A percentile compares a stretch with the other conserved stretches of the same genome.
Evolutionary conservation across 2,329 filamentous ascomycete genomes (phyloP).

Genomic region (Acrocalymma vagum): DNA sequence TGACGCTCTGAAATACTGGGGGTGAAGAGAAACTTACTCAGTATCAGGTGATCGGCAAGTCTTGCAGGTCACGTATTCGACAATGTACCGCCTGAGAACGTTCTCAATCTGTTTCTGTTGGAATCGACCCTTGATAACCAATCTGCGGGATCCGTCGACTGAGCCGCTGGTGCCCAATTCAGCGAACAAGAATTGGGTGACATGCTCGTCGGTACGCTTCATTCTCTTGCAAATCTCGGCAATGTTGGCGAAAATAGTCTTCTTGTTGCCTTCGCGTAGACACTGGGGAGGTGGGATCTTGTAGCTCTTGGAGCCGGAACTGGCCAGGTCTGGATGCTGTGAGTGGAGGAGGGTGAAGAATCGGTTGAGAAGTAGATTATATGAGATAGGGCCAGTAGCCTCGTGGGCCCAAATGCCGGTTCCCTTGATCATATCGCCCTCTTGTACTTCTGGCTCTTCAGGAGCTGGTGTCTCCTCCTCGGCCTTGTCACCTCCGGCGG

Average conservation of each 20-base stretch:
- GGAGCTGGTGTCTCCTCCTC: conserved; percentile 61
- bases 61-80: conserved; percentile 99
- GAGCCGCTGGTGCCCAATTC: conserved; percentile 97
- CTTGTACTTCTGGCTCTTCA: conserved; percentile 63
- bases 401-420: conserved; percentile 92
- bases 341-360: conserved; percentile 96
- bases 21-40: conserved; percentile 25
- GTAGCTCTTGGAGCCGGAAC: conserved; percentile 90
- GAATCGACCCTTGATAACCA: conserved; percentile 99
- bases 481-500: conserved; percentile 62
- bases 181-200: conserved; percentile 96
- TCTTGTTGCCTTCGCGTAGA: conserved; percentile 98
- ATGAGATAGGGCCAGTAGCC: conserved; percentile 78
- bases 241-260: conserved; percentile 98
- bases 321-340: conserved; percentile 95
- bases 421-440: conserved; percentile 83
- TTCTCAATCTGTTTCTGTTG: conserved; percentile 99
- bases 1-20: no score
- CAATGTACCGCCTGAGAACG: conserved; percentile 92
- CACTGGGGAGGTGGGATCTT: conserved; percentile 99
- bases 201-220: conserved; percentile 98
- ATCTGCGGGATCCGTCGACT: conserved; percentile 87
- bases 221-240: conserved; percentile 98
- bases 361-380: conserved; percentile 83
- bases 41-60: conserved; percentile 69